Evolutionary conservation across 2,329 filamentous ascomycete genomes (phyloP), one percentile per base, ranked within the genome.

Genomic region (Leptographium lundbergii): DNA sequence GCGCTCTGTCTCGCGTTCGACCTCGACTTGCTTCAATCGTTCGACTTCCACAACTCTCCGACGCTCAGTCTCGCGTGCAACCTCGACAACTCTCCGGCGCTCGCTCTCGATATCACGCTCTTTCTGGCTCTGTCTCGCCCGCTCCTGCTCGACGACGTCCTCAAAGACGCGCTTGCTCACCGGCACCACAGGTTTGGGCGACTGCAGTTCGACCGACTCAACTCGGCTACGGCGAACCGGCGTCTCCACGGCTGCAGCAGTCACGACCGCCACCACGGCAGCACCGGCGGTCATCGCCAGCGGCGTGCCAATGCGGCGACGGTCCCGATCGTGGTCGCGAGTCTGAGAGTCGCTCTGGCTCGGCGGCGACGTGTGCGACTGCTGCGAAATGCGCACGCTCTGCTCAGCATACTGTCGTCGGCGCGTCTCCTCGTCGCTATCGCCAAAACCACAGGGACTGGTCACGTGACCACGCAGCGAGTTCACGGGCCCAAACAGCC

Each of bases 161-260:
- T 78, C 79, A 65, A 89, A 88, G 1, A 91, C 78, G 22, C 81
- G 81, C 62, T 81, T 80, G 45, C 85, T 85, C 3, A 95, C 83
- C 0, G 88, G 89, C 2, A 81, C 77, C 60, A 89, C 80, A 2
- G 91, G 91, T 65, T 91, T 86, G 2, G 91, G 91, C 66, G 95
- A 89, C 69, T 94, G 87, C n/a, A 96, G 77, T 13, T 85, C 84
- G 14, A 48, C 51, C 10, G 50, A 11, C 24, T 53, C 36, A 9
- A 32, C 34, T 27, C 51, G 48, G 36, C 56, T 57, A 13, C 39
- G 47, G 17, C 54, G 54, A 2, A 48, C 7, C 32, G 39, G 4
- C 39, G 32, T 14, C 22, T 24, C 29, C 6, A 22, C 11, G 13
- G 7, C 19, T 13, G 29, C 45, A 1, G 47, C 24, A 1, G 47